Evolutionary conservation across 2,329 filamentous ascomycete genomes (phyloP).

Genomic region (Diaporthe vexans): DNA sequence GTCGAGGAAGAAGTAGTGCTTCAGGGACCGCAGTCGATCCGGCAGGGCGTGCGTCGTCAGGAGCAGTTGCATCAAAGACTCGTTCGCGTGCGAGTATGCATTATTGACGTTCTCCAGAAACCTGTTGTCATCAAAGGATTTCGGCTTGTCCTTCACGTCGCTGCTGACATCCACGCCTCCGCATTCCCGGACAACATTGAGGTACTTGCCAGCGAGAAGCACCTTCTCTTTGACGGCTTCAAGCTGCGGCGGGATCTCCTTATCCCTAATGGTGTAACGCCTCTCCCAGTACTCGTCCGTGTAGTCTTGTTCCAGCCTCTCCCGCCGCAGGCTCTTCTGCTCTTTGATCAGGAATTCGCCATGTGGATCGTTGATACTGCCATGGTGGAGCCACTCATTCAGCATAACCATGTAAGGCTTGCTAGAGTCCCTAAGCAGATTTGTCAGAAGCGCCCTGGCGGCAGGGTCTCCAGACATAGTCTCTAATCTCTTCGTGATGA

Average conservation of each 20-base stretch:
- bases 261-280: conserved; percentile 92
- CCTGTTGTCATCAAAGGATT: conserved; percentile 89
- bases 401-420: conserved; percentile 98
- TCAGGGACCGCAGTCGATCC: conserved; percentile 87
- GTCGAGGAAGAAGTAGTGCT: conserved; percentile 99
- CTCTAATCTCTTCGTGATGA: conserved; percentile 87
- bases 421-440: conserved; percentile 87
- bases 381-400: conserved; percentile 98
- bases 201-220: conserved; percentile 93
- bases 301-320: conserved; percentile 94
- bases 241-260: conserved; percentile 92
- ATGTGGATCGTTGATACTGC: conserved; percentile 94
- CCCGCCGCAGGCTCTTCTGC: conserved; percentile 92
- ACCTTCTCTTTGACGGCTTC: conserved; percentile 95
- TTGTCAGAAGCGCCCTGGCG: conserved; percentile 84
- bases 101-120: conserved; percentile 97
- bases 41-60: conserved; percentile 94
- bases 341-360: conserved; percentile 95
- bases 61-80: conserved; percentile 89
- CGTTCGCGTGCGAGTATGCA: conserved; percentile 95
- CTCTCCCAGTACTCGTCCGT: conserved; percentile 99
- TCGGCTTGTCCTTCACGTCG: conserved; percentile 87
- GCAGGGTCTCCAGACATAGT: conserved; percentile 95
- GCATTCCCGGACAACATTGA: conserved; percentile 97
- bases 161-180: conserved; percentile 95